Percentiles rank a stretch among this genome's conserved stretches.
Conservation (phyloP, 306 rosid species). For the Vigna radiata region DNA sequence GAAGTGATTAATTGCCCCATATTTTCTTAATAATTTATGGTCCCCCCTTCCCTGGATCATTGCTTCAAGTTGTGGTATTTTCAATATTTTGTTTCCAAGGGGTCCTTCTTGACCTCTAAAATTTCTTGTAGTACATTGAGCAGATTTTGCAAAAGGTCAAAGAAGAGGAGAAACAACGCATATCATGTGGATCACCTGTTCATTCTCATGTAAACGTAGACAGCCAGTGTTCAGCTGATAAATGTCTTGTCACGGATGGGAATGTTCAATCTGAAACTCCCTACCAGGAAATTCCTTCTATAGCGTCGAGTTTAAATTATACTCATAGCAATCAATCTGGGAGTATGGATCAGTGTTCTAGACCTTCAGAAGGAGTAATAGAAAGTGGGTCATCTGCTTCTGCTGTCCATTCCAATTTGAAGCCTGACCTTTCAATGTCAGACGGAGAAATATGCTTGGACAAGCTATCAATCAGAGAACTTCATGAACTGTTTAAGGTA, state of each 20-base stretch:
- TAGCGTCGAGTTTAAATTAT: constrained; percentile 54
- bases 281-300: constrained; percentile 64
- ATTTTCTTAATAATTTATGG: neutral
- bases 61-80: constrained; percentile 33
- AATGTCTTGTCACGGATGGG: constrained; percentile 56
- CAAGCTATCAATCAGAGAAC: constrained; percentile 87
- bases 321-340: constrained; percentile 58
- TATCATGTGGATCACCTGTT: constrained; percentile 61
- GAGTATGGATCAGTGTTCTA: constrained; percentile 59
- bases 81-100: constrained; percentile 46
- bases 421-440: constrained; percentile 61
- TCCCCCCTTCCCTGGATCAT: too few relatives aligned
- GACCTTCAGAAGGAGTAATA: constrained; percentile 62
- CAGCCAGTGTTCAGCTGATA: constrained; percentile 57
- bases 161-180: constrained; percentile 59
- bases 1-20: constrained; percentile 36
- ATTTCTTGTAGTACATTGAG: constrained; percentile 58
- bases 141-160: constrained; percentile 72
- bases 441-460: constrained; percentile 85
- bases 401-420: constrained; percentile 54
- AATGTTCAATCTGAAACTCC: constrained; percentile 51
- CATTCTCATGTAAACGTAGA: constrained; percentile 57
- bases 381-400: constrained; percentile 78
- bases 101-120: constrained; percentile 55
- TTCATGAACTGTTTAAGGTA: constrained; percentile 84